phyloP scores from a whole-genome alignment of 495 filamentous ascomycete species.

The Podospora anserina region DNA sequence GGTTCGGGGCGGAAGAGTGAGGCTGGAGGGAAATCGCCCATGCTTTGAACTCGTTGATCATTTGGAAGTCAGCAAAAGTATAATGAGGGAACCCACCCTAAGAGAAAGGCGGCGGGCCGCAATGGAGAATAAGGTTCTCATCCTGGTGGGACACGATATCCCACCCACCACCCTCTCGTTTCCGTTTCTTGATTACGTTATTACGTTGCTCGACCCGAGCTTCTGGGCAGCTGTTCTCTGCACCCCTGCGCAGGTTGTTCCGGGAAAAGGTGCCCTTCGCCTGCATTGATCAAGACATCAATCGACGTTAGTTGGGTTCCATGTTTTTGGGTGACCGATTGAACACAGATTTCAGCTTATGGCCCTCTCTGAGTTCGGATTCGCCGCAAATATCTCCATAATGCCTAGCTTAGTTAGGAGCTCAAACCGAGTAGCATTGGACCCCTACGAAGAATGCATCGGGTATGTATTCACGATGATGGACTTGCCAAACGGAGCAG shows the following conservation, averaged over 20 bases:
- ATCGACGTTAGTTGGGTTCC: not conserved
- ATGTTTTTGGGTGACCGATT: not conserved
- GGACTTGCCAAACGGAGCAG: not conserved
- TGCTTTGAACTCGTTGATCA: no score
- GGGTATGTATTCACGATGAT: not conserved
- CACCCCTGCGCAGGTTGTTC: not conserved
- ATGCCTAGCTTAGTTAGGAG: not conserved
- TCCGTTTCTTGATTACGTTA: not conserved
- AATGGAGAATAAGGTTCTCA: not conserved
- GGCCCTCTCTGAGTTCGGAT: not conserved
- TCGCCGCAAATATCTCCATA: not conserved
- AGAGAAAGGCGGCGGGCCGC: no score
- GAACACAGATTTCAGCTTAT: not conserved
- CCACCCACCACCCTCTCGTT: not conserved
- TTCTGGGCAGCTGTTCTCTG: not conserved
- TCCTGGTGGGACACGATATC: not conserved
- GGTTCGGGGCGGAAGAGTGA: no score
- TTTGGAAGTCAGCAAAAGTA: no score
- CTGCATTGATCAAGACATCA: not conserved
- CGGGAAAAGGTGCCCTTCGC: not conserved
- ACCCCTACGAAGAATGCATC: not conserved
- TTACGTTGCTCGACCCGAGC: not conserved
- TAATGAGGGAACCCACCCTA: no score
- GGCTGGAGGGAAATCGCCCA: no score
- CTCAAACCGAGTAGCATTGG: not conserved